Conservation (phyloP, 768 basidiomycete species). For the Kwoniella sp. region DNA sequence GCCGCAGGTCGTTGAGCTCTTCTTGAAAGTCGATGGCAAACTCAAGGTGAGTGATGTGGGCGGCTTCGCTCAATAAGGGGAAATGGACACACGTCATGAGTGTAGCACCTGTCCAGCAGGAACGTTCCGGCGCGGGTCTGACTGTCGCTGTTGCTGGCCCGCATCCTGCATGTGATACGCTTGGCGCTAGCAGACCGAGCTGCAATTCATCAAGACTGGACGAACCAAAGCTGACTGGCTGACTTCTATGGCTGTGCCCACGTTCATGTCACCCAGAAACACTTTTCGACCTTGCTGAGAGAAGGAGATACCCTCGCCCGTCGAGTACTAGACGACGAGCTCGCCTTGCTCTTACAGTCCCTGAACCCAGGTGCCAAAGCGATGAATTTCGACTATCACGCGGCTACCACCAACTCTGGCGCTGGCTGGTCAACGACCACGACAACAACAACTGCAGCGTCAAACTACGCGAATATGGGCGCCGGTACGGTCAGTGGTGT, state of each 20-base stretch:
- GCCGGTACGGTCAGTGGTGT: slow-evolving; percentile 10
- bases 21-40: slow-evolving; percentile 43
- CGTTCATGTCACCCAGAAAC: slow-evolving; percentile 30
- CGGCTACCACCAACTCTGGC: slow-evolving; percentile 11
- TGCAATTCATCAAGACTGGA: neutral
- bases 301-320: slow-evolving; percentile 46
- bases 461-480: neutral
- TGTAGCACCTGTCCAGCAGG: neutral
- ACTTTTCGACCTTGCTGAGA: slow-evolving; percentile 39
- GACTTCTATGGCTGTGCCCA: neutral
- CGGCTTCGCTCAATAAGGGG: too few species aligned
- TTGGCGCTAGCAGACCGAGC: too few species aligned
- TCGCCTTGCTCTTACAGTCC: slow-evolving; percentile 27
- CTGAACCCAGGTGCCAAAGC: slow-evolving; percentile 28
- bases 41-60: slow-evolving; percentile 40
- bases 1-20: slow-evolving; percentile 34
- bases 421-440: slow-evolving; percentile 6
- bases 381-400: slow-evolving; percentile 36
- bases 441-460: neutral
- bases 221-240: slow-evolving; percentile 7
- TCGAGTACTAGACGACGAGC: slow-evolving; percentile 41
- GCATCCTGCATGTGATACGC: too few species aligned
- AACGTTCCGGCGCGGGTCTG: too few species aligned
- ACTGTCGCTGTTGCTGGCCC: neutral
- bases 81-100: neutral